A percentile compares a stretch with the other conserved stretches of the same genome.
Evolutionary conservation across 106 monocot genomes (phyloP).

Genomic region (Platanthera guangdongensis): DNA sequence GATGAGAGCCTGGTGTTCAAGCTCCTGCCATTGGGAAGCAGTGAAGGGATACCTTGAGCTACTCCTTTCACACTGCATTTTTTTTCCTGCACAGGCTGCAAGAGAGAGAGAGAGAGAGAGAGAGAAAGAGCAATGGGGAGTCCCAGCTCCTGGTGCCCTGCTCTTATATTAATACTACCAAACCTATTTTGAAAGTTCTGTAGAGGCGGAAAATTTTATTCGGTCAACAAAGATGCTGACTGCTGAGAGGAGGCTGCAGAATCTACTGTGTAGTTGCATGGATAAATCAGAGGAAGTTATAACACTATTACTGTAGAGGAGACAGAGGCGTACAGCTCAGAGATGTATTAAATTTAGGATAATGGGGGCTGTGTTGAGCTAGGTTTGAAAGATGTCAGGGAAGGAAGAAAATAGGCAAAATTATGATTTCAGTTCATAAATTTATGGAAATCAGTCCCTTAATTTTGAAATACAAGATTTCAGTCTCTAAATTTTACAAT

Average conservation of each 20-base stretch:
- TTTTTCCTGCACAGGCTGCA: neutral
- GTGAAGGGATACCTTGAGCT: constrained; percentile 46
- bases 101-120: constrained; percentile 1
- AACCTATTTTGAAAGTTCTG: neutral
- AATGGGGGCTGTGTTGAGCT: no score
- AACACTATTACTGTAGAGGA: neutral
- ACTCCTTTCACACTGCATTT: constrained; percentile 19
- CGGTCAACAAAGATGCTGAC: constrained; percentile 30
- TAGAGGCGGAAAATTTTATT: constrained; percentile 37
- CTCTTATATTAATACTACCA: neutral
- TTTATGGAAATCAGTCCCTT: no score
- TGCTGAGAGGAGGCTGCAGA: constrained; percentile 28
- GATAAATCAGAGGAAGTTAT: constrained; percentile 19
- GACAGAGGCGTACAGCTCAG: neutral
- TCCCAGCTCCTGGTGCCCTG: neutral
- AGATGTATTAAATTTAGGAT: neutral
- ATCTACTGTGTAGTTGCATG: constrained; percentile 35
- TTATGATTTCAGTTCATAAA: no score
- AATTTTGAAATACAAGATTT: no score
- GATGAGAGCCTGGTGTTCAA: constrained; percentile 58
- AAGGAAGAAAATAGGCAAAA: no score
- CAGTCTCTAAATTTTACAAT: no score
- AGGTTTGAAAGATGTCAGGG: neutral
- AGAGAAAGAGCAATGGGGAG: neutral
- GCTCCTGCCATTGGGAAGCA: constrained; percentile 59